Evolutionary conservation across 2,329 filamentous ascomycete species (phyloP).

Genomic region (Chaetomium sp.): DNA sequence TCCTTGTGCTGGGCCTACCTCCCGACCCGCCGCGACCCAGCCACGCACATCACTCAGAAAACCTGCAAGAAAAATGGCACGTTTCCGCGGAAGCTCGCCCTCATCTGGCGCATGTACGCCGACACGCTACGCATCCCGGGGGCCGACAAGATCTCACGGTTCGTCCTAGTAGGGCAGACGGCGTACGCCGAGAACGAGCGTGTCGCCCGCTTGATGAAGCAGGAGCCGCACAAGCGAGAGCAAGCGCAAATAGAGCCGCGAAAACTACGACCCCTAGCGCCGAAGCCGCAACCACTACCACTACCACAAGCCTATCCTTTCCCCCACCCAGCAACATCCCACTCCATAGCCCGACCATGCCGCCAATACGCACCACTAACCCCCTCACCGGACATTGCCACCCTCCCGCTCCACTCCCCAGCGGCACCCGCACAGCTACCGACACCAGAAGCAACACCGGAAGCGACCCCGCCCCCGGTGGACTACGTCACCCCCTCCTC

Average conservation of each 20-base stretch:
- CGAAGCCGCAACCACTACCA: neutral
- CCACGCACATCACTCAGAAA: constrained; percentile 16
- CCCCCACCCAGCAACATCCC: neutral
- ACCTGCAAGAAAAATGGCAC: constrained; percentile 21
- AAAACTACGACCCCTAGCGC: neutral
- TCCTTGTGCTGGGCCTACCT: constrained; percentile 26
- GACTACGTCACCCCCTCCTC: constrained; percentile 18
- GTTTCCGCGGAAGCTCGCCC: constrained; percentile 15
- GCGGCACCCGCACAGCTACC: neutral
- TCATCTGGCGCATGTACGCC: constrained; percentile 21
- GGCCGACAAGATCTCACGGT: constrained; percentile 11
- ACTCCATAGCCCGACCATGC: neutral
- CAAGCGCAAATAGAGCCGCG: neutral
- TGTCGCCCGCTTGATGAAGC: constrained; percentile 13
- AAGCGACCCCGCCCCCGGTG: neutral
- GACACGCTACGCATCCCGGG: constrained; percentile 14
- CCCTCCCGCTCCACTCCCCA: neutral
- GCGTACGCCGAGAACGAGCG: constrained; percentile 21
- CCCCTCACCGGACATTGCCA: neutral
- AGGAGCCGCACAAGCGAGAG: constrained; percentile 7
- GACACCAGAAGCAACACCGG: neutral
- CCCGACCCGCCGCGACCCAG: constrained; percentile 16
- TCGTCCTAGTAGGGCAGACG: constrained; percentile 1
- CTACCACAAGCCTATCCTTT: too few species aligned
- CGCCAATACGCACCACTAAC: neutral